A percentile compares a stretch with the other conserved stretches of the same genome.
Evolutionary conservation across 148 eudicot genomes (phyloP).

Genomic region (Rhododendron simsii): DNA sequence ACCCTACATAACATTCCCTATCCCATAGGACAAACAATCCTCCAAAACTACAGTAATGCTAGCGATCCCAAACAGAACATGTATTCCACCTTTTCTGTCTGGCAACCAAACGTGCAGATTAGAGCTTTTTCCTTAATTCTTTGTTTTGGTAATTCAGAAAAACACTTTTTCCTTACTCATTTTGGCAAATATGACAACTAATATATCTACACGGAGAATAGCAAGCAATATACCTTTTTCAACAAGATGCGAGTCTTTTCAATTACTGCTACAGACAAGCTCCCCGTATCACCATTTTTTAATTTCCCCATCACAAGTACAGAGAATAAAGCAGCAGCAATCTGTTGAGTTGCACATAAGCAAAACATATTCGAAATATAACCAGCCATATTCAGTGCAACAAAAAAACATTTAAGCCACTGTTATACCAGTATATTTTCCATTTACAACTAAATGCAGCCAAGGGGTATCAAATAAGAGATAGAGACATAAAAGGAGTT

Average conservation of each 20-base stretch:
- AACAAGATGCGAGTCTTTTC: conserved; percentile 45
- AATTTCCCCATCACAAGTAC: conserved; percentile 63
- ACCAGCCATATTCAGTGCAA: background rate
- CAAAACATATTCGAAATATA: background rate
- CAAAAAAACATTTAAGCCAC: background rate
- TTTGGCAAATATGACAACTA: background rate
- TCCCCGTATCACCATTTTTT: conserved; percentile 53
- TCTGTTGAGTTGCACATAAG: conserved; percentile 36
- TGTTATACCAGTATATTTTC: background rate
- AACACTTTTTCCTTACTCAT: background rate
- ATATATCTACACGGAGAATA: background rate
- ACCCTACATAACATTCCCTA: background rate
- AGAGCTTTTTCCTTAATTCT: background rate
- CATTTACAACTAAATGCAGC: background rate
- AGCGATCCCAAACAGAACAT: background rate
- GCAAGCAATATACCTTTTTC: conserved; percentile 47
- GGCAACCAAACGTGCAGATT: background rate
- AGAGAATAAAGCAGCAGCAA: conserved; percentile 63
- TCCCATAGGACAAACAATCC: background rate
- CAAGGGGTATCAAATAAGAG: background rate
- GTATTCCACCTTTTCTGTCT: background rate
- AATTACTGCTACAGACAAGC: conserved; percentile 59
- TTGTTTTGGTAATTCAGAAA: background rate
- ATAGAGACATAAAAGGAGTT: background rate
- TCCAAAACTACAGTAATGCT: background rate